Percentiles rank a stretch among this genome's conserved stretches.
Conservation (phyloP, 1,139 yeast species). For the Meyerozyma guilliermondii region DNA sequence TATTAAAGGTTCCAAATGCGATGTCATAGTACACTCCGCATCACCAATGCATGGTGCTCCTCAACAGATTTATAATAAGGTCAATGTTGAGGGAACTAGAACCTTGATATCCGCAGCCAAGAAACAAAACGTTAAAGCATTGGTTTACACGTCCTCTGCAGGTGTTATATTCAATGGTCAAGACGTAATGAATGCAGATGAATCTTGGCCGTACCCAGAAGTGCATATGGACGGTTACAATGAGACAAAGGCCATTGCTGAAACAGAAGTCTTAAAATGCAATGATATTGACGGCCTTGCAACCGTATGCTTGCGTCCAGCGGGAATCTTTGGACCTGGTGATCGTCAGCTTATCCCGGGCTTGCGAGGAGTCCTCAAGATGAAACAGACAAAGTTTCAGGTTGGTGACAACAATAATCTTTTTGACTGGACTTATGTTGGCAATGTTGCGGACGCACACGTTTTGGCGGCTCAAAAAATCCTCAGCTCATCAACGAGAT, state of each 20-base stretch:
- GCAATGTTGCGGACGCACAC: conserved; percentile 98
- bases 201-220: conserved; percentile 87
- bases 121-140: conserved; percentile 49
- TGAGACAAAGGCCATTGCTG: conserved; percentile 92
- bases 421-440: conserved; percentile 97
- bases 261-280: conserved; percentile 70
- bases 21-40: conserved; percentile 90
- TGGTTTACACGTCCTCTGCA: conserved; percentile 94
- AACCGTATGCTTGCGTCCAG: conserved; percentile 90
- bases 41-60: conserved; percentile 91
- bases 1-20: conserved; percentile 53
- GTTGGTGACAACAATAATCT: conserved; percentile 89
- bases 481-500: conserved; percentile 36
- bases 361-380: conserved; percentile 71
- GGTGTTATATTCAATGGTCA: conserved; percentile 96
- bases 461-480: conserved; percentile 83
- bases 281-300: conserved; percentile 52
- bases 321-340: conserved; percentile 98
- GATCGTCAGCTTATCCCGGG: conserved; percentile 97
- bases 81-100: conserved; percentile 85
- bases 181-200: conserved; percentile 88
- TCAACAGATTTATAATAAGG: conserved; percentile 77
- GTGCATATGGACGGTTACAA: conserved; percentile 96
- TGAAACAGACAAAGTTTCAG: conserved; percentile 89
- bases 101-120: conserved; percentile 67